Evolutionary conservation across 352 stramenopile genomes (phyloP).

Genomic region (Phytophthora constricta): DNA sequence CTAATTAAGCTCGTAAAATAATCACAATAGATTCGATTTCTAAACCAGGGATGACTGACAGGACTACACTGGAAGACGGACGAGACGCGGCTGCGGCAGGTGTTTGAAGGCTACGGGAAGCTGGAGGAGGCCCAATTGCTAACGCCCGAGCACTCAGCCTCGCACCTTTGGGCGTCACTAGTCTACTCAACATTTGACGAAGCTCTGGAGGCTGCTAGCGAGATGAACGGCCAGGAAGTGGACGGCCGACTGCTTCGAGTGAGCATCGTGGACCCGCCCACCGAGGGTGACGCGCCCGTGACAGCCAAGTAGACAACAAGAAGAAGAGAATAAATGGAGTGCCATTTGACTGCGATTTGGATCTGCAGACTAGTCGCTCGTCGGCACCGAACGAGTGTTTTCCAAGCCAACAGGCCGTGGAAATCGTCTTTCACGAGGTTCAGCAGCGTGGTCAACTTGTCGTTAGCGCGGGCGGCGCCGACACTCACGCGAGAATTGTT

Average conservation of each 20-base stretch:
- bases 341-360: background rate
- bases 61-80: constrained; percentile 88
- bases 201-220: constrained; percentile 66
- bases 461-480: constrained; percentile 71
- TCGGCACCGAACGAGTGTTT: constrained; percentile 72
- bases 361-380: constrained; percentile 37
- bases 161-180: constrained; percentile 68
- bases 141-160: constrained; percentile 62
- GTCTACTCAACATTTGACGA: constrained; percentile 77
- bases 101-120: constrained; percentile 59
- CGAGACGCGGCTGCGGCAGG: constrained; percentile 65
- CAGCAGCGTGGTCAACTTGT: constrained; percentile 69
- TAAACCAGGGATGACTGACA: constrained; percentile 16
- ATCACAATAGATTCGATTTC: background rate
- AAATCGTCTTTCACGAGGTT: constrained; percentile 75
- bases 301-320: constrained; percentile 15
- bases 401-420: constrained; percentile 75
- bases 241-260: constrained; percentile 79
- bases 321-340: constrained; percentile 7
- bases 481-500: constrained; percentile 79
- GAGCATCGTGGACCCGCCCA: constrained; percentile 70
- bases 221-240: constrained; percentile 87
- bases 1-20: no score
- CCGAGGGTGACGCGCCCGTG: constrained; percentile 7
- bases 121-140: constrained; percentile 67